Evolutionary conservation across 2,329 filamentous ascomycete genomes (phyloP).

Genomic region (Tetracladium maxilliforme): DNA sequence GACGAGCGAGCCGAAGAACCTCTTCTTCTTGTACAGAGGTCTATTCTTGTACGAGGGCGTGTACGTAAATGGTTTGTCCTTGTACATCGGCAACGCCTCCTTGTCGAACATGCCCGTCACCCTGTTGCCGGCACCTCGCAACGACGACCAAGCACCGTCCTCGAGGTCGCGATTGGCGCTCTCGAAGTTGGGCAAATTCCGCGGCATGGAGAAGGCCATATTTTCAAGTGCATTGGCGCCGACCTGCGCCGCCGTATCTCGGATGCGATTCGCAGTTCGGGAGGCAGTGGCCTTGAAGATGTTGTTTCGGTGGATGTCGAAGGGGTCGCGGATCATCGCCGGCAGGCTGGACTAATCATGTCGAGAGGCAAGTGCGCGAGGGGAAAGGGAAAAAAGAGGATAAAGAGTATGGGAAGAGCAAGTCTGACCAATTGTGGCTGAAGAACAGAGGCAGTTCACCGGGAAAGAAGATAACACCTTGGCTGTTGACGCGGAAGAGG

Average conservation of each 20-base stretch:
- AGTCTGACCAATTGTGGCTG: too few relatives aligned
- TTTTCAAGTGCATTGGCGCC: constrained; percentile 20
- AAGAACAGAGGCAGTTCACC: too few relatives aligned
- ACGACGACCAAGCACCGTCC: constrained; percentile 49
- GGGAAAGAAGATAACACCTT: too few relatives aligned
- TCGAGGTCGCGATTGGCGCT: constrained; percentile 50
- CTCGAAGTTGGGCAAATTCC: constrained; percentile 54
- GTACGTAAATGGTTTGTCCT: constrained; percentile 87
- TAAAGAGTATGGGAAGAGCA: too few relatives aligned
- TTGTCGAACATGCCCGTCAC: constrained; percentile 51
- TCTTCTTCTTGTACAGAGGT: constrained; percentile 49
- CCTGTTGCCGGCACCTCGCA: constrained; percentile 32
- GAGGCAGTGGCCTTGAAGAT: constrained; percentile 32
- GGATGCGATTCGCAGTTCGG: constrained; percentile 27
- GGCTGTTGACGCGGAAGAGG: too few relatives aligned
- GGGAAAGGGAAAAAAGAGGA: too few relatives aligned
- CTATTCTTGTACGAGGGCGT: constrained; percentile 41
- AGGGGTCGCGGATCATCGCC: constrained; percentile 23
- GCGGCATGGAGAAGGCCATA: constrained; percentile 52
- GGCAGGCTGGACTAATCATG: constrained; percentile 7
- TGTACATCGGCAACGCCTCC: constrained; percentile 78
- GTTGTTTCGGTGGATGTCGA: constrained; percentile 20
- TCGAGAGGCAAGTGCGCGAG: too few relatives aligned
- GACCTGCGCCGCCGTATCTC: constrained; percentile 31
- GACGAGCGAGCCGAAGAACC: constrained; percentile 34